Evolutionary conservation across 164 flowering plant species (phyloP).

Genomic region (Liquidambar formosana): DNA sequence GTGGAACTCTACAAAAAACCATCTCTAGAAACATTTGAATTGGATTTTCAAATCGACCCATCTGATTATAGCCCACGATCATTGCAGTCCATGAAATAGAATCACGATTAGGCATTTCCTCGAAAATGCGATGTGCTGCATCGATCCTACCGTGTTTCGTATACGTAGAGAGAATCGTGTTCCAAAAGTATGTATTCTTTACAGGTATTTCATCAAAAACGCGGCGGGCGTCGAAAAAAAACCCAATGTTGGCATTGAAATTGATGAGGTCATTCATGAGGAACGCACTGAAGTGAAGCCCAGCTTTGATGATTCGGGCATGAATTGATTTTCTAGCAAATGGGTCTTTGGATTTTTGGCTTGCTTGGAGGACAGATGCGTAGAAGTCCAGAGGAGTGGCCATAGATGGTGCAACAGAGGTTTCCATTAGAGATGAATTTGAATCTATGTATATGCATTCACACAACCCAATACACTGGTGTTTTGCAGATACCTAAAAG

Average conservation of each 20-base stretch:
- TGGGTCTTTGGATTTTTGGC: slow-evolving; percentile 38
- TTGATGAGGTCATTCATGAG: slow-evolving; percentile 72
- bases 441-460: background rate
- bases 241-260: slow-evolving; percentile 57
- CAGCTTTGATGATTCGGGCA: too few species aligned
- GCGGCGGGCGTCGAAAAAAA: slow-evolving; percentile 35
- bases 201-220: slow-evolving; percentile 58
- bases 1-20: slow-evolving; percentile 42
- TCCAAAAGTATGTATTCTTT: slow-evolving; percentile 46
- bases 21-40: slow-evolving; percentile 55
- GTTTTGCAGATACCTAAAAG: too few species aligned
- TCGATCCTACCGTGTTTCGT: slow-evolving; percentile 53
- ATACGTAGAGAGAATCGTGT: slow-evolving; percentile 60
- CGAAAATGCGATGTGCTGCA: slow-evolving; percentile 44
- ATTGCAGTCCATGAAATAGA: slow-evolving; percentile 85
- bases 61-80: slow-evolving; percentile 72
- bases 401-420: too few species aligned
- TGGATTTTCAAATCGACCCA: slow-evolving; percentile 48
- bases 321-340: slow-evolving; percentile 42
- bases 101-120: slow-evolving; percentile 59
- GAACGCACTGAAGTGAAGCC: too few species aligned
- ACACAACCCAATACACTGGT: too few species aligned
- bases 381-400: too few species aligned
- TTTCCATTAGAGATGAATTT: slow-evolving; percentile 14
- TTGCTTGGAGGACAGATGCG: slow-evolving; percentile 48